Percentiles rank a stretch among this genome's conserved stretches.
Evolutionary conservation across 208 protist species (phyloP).

Genomic region (Acanthamoeba lenticulata): DNA sequence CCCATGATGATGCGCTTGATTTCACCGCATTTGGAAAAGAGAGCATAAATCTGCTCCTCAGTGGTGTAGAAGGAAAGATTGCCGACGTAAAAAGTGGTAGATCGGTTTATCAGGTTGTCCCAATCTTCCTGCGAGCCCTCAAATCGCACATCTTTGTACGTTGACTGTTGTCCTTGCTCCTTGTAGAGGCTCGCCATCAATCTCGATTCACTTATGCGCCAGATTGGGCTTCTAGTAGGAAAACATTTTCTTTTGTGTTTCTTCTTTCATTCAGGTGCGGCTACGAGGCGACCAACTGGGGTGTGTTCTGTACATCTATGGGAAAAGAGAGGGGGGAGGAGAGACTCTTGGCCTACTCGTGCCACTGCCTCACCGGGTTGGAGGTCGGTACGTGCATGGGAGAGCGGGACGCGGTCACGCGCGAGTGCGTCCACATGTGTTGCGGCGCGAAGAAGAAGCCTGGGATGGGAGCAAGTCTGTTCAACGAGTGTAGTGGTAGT

Average conservation of each 20-base stretch:
- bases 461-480: not conserved
- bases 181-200: not conserved
- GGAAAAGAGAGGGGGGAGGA: no score
- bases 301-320: no score
- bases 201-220: not conserved
- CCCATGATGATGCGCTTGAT: conserved; percentile 98
- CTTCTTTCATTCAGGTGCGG: no score
- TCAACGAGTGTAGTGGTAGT: not conserved
- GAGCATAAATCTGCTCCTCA: conserved; percentile 95
- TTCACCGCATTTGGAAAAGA: conserved; percentile 95
- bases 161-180: not conserved
- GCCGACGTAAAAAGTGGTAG: conserved; percentile 93
- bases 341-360: no score
- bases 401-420: no score
- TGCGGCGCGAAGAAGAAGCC: not conserved
- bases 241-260: not conserved
- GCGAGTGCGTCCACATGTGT: conserved; percentile 8
- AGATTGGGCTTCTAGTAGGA: not conserved
- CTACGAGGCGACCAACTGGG: no score
- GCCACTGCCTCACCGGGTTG: no score
- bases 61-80: conserved; percentile 98
- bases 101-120: not conserved
- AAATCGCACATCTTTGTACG: conserved; percentile 14
- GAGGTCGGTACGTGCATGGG: no score
- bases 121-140: not conserved